phyloP scores from a whole-genome alignment of 192 early-diverging fungal species.

The Linnemannia schmuckeri region DNA sequence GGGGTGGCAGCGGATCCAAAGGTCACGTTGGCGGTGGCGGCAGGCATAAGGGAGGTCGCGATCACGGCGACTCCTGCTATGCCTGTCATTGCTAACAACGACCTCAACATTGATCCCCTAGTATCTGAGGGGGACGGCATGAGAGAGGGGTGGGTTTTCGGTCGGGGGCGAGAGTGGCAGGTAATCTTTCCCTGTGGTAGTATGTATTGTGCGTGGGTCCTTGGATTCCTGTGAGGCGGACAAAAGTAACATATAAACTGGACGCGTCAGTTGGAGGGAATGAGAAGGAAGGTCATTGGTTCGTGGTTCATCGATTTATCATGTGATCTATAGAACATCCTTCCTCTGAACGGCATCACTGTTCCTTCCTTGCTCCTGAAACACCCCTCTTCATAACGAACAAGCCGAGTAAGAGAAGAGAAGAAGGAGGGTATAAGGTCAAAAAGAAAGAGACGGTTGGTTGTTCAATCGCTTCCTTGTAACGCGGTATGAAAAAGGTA shows the following conservation, averaged over 20 bases:
- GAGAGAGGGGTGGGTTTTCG: background rate
- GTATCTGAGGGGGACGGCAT: background rate
- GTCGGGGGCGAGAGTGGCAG: background rate
- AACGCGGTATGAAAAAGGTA: background rate
- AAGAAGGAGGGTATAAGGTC: background rate
- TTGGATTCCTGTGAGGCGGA: background rate
- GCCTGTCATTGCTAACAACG: constrained; percentile 4
- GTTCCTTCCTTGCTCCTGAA: too few relatives aligned
- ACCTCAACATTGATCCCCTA: constrained; percentile 9
- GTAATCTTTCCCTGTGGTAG: background rate
- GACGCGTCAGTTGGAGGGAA: background rate
- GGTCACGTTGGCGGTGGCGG: background rate
- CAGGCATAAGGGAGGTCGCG: background rate
- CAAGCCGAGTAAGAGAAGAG: background rate
- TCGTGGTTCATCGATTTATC: too few relatives aligned
- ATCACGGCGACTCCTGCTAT: background rate
- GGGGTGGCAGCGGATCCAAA: constrained; percentile 2
- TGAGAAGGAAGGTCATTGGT: background rate
- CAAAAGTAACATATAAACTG: background rate
- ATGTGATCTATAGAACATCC: too few relatives aligned
- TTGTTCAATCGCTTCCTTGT: background rate
- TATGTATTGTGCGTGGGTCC: background rate
- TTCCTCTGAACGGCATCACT: too few relatives aligned
- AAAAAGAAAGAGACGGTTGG: background rate
- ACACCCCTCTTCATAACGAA: too few relatives aligned